Evolutionary conservation across 108 stramenopile species (phyloP).

Genomic region (Cyclostephanos tholiformis): DNA sequence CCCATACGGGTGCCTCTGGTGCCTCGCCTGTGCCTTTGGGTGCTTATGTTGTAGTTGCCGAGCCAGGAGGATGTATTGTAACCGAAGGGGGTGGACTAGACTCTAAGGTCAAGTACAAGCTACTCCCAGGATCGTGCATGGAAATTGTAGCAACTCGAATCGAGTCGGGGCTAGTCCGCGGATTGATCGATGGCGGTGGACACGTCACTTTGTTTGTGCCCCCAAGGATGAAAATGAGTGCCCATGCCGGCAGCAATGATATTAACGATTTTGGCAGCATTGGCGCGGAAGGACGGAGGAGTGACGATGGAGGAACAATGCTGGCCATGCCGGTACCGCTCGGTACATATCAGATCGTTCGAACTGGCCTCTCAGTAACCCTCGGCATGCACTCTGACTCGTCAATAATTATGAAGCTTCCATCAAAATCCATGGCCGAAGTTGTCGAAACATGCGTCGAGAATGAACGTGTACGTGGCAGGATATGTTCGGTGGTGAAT

Average conservation of each 20-base stretch:
- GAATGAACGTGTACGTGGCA: slow-evolving; percentile 41
- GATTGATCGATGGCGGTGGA: slow-evolving; percentile 41
- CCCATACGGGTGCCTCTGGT: slow-evolving; percentile 28
- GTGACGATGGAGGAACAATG: slow-evolving; percentile 21
- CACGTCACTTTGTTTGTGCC: slow-evolving; percentile 38
- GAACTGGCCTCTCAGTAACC: slow-evolving; percentile 30
- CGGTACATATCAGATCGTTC: slow-evolving; percentile 40
- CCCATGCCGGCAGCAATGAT: not conserved
- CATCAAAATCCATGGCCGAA: slow-evolving; percentile 31
- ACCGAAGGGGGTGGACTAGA: slow-evolving; percentile 44
- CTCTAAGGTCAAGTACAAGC: slow-evolving; percentile 38
- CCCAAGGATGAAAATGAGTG: slow-evolving; percentile 1
- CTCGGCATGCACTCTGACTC: slow-evolving; percentile 28
- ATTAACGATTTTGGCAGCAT: not conserved
- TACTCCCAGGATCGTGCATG: slow-evolving; percentile 36
- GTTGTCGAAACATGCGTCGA: slow-evolving; percentile 46
- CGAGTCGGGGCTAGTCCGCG: slow-evolving; percentile 41
- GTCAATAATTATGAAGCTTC: slow-evolving; percentile 26
- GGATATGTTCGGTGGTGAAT: slow-evolving; percentile 22
- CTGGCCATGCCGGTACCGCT: slow-evolving; percentile 49
- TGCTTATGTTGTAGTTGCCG: slow-evolving; percentile 40
- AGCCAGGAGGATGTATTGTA: slow-evolving; percentile 36
- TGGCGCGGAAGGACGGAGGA: slow-evolving; percentile 4
- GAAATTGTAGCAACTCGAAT: slow-evolving; percentile 44
- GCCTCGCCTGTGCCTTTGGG: slow-evolving; percentile 41